These are phyloP conservation scores for Vigna angularis DNA, from an alignment of 306 rosid species.

Conservation along the genomic window DNA sequence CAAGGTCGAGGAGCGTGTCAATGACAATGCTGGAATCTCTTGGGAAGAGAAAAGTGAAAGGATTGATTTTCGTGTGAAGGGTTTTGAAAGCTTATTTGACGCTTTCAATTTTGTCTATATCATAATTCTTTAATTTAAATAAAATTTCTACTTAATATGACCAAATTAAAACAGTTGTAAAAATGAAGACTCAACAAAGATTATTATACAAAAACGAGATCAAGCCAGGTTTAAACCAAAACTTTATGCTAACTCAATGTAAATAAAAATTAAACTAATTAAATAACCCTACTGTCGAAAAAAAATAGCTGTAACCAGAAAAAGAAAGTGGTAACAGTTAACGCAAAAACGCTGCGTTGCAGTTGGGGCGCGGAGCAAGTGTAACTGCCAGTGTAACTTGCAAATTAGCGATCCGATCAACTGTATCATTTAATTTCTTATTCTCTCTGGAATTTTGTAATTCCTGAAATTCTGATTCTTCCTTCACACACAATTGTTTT, in stretches of 20 bases:
- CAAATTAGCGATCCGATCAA: constrained; percentile 8
- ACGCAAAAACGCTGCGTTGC: constrained; percentile 1
- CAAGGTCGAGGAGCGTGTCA: no score
- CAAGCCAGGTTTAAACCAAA: no score
- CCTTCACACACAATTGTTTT: constrained; percentile 2
- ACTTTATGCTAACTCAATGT: not conserved
- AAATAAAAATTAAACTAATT: not conserved
- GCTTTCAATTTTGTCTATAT: no score
- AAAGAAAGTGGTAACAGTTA: not conserved
- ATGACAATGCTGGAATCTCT: no score
- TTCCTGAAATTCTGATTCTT: constrained; percentile 2
- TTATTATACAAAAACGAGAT: no score
- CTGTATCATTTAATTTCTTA: not conserved
- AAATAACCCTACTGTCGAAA: not conserved
- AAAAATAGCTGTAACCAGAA: not conserved
- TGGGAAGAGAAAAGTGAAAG: no score
- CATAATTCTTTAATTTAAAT: no score
- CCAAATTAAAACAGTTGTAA: no score
- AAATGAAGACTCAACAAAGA: rapidly evolving
- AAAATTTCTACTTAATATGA: no score
- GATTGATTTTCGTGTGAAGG: no score
- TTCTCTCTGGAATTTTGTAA: not conserved
- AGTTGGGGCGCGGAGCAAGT: not conserved
- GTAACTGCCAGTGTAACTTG: not conserved
- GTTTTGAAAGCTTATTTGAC: no score